Conservation (phyloP, 345 rosid genomes). For the Euclidium syriacum region DNA sequence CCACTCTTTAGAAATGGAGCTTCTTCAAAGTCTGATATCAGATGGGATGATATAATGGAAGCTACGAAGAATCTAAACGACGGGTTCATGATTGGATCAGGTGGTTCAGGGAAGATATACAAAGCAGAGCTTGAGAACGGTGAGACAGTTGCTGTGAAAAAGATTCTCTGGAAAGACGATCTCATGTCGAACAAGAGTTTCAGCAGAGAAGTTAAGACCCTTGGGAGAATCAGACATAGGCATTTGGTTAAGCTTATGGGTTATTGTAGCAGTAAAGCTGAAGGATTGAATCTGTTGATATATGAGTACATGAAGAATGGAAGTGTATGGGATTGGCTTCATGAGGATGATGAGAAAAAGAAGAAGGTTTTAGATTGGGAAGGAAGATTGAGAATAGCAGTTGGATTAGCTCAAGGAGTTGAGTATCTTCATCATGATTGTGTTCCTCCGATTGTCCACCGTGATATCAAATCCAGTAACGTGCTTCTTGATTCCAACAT, state of each 20-base stretch:
- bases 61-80: constrained; percentile 74
- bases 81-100: constrained; percentile 82
- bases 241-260: constrained; percentile 88
- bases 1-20: constrained; percentile 55
- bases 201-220: constrained; percentile 69
- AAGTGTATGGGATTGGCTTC: constrained; percentile 94
- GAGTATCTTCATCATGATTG: constrained; percentile 97
- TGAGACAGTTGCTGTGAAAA: constrained; percentile 78
- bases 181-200: constrained; percentile 75
- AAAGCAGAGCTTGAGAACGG: constrained; percentile 62
- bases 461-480: constrained; percentile 93
- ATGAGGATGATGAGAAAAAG: constrained; percentile 44
- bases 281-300: constrained; percentile 70
- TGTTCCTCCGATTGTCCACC: constrained; percentile 71
- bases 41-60: constrained; percentile 80
- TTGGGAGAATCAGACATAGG: constrained; percentile 80
- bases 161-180: constrained; percentile 71
- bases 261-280: constrained; percentile 58
- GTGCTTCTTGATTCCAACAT: constrained; percentile 68
- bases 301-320: constrained; percentile 96
- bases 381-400: constrained; percentile 64
- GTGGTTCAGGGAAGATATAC: constrained; percentile 88
- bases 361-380: constrained; percentile 73
- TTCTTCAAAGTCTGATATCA: constrained; percentile 58
- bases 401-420: constrained; percentile 86